Percentiles rank a stretch among this genome's conserved stretches.
These are phyloP conservation scores for Hypoxylon cercidicola DNA, from an alignment of 495 filamentous ascomycete species.

Conservation along the genomic window DNA sequence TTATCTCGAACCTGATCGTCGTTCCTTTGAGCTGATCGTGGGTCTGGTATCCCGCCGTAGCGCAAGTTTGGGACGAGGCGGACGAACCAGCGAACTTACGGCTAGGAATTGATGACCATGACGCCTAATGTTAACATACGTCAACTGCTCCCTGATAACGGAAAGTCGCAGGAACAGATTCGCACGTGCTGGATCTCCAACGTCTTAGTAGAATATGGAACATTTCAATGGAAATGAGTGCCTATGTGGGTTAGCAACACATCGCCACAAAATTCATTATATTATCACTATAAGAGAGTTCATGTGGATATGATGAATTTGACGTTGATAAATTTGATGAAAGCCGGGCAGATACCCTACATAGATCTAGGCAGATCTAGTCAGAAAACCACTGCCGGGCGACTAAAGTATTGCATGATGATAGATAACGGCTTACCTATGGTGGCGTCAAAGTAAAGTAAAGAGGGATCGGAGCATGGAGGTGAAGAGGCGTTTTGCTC, in stretches of 20 bases:
- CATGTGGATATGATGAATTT: too few relatives aligned
- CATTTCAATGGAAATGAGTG: too few relatives aligned
- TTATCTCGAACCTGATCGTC: conserved; percentile 38
- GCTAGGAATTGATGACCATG: conserved; percentile 12
- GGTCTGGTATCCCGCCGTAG: conserved; percentile 17
- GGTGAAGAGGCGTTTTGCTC: background rate
- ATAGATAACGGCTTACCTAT: conserved; percentile 28
- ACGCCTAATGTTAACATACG: conserved; percentile 2
- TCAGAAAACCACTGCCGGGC: too few relatives aligned
- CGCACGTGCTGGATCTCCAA: conserved; percentile 23
- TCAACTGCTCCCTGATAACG: conserved; percentile 3
- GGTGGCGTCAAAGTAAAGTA: conserved; percentile 6
- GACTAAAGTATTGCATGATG: conserved; percentile 12
- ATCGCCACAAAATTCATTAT: too few relatives aligned
- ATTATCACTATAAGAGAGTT: too few relatives aligned
- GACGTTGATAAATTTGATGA: too few relatives aligned
- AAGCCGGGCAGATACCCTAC: too few relatives aligned
- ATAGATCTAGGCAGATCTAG: too few relatives aligned
- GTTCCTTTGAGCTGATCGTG: conserved; percentile 32
- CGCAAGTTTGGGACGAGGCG: conserved; percentile 31
- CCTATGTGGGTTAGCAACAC: too few relatives aligned
- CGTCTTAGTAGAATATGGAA: background rate
- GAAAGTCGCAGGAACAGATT: conserved; percentile 21
- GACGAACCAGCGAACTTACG: conserved; percentile 31
- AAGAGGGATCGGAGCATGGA: background rate